Percentiles rank a stretch among this genome's conserved stretches.
phyloP scores from a whole-genome alignment of 2,329 filamentous ascomycete genomes.

The Decorospora gaudefroyi region DNA sequence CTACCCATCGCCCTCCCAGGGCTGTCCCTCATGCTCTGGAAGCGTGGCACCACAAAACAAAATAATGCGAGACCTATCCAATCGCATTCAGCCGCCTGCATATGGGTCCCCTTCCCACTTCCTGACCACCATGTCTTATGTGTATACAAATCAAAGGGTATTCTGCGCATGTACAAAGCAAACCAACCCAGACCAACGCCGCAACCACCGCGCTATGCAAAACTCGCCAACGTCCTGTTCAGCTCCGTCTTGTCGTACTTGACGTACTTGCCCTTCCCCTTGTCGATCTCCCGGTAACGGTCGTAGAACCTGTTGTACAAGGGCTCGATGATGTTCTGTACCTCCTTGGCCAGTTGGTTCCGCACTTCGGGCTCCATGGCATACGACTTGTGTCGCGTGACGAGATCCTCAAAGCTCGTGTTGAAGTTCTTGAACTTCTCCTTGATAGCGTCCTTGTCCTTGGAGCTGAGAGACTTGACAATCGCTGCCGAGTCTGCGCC shows the following conservation, averaged over 20 bases:
- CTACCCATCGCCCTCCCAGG: background rate
- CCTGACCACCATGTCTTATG: conserved; percentile 23
- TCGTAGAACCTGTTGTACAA: conserved; percentile 96
- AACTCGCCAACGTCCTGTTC: conserved; percentile 61
- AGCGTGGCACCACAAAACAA: conserved; percentile 22
- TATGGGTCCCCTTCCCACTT: conserved; percentile 15
- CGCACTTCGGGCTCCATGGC: conserved; percentile 92
- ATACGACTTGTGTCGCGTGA: conserved; percentile 78
- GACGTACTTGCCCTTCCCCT: conserved; percentile 96
- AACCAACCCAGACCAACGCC: conserved; percentile 31
- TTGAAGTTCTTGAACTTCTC: conserved; percentile 96
- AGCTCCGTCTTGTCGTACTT: conserved; percentile 92
- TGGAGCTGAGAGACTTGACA: conserved; percentile 79
- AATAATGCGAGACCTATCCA: conserved; percentile 20
- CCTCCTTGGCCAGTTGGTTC: conserved; percentile 76
- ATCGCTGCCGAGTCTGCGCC: conserved; percentile 76
- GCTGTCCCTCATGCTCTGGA: conserved; percentile 4
- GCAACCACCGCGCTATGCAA: conserved; percentile 41
- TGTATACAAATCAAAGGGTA: conserved; percentile 40
- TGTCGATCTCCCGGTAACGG: conserved; percentile 95
- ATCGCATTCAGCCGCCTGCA: conserved; percentile 22
- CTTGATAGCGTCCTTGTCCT: conserved; percentile 96
- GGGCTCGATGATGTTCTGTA: conserved; percentile 90
- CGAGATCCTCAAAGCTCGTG: conserved; percentile 83
- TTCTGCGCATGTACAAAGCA: conserved; percentile 30